Evolutionary conservation across 148 eudicot genomes (phyloP).

Genomic region (Chenopodium album): DNA sequence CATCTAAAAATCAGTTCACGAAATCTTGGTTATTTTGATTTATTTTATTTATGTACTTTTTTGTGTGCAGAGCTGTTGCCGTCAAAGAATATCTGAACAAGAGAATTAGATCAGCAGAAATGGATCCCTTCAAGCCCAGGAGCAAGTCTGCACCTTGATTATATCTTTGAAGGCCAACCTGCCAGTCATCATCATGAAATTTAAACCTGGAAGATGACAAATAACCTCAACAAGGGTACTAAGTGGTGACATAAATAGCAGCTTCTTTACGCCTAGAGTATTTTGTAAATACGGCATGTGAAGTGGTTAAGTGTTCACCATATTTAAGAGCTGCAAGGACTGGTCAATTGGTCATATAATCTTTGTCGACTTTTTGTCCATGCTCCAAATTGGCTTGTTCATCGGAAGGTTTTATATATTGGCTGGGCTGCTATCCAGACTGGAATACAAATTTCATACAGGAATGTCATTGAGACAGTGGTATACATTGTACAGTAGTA

Average conservation of each 20-base stretch:
- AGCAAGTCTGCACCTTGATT: neutral
- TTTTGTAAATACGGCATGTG: neutral
- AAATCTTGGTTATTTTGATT: neutral
- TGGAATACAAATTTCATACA: neutral
- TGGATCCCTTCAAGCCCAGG: neutral
- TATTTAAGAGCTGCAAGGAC: neutral
- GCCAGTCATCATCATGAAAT: neutral
- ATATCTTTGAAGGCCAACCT: neutral
- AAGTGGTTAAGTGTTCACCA: neutral
- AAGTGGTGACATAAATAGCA: neutral
- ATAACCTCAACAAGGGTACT: neutral
- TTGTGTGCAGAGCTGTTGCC: conserved; percentile 47
- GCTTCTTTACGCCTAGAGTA: neutral
- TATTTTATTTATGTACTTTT: neutral
- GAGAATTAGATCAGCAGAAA: conserved; percentile 9
- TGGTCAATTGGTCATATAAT: neutral
- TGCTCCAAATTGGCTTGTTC: neutral
- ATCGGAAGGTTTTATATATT: neutral
- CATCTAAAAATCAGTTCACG: neutral
- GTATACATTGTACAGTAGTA: neutral
- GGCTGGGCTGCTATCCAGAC: neutral
- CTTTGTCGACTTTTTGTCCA: no score
- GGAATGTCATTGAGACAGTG: neutral
- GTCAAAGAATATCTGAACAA: conserved; percentile 42
- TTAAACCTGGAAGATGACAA: neutral